Conservation (phyloP, 2,329 filamentous ascomycete species). For the Furcasterigmium furcatum region DNA sequence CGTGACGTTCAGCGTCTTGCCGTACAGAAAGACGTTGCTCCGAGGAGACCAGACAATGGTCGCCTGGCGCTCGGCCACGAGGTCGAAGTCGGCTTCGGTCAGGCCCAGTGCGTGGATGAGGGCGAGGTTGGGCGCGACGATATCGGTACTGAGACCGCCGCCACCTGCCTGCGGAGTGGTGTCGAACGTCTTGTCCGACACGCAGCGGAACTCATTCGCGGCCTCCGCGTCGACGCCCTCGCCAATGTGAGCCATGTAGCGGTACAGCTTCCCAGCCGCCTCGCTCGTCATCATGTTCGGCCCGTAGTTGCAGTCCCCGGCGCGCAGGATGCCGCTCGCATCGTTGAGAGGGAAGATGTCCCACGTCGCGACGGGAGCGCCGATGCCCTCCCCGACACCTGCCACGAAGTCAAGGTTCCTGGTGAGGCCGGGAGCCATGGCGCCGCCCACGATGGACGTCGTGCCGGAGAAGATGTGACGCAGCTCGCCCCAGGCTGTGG, state of each 20-base stretch:
- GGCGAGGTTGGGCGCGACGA: slow-evolving; percentile 19
- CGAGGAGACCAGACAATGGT: slow-evolving; percentile 23
- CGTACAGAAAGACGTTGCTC: slow-evolving; percentile 23
- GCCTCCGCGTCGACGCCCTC: slow-evolving; percentile 22
- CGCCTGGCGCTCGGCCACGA: slow-evolving; percentile 20
- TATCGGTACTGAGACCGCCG: slow-evolving; percentile 18
- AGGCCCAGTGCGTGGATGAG: slow-evolving; percentile 22
- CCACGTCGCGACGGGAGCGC: slow-evolving; percentile 10
- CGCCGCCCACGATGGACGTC: slow-evolving; percentile 21
- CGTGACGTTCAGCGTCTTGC: slow-evolving; percentile 20
- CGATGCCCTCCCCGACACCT: slow-evolving; percentile 17
- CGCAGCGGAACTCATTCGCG: slow-evolving; percentile 22
- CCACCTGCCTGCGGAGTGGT: slow-evolving; percentile 11
- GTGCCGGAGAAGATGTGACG: slow-evolving; percentile 25
- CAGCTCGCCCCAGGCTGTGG: slow-evolving; percentile 21
- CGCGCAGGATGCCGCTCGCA: slow-evolving; percentile 14
- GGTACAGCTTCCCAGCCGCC: slow-evolving; percentile 9
- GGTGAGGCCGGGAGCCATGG: slow-evolving; percentile 19
- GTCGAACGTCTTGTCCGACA: slow-evolving; percentile 19
- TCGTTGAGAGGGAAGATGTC: slow-evolving; percentile 23
- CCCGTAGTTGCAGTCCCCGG: slow-evolving; percentile 23
- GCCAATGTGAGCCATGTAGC: slow-evolving; percentile 21
- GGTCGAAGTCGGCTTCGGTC: slow-evolving; percentile 15
- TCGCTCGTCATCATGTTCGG: slow-evolving; percentile 11
- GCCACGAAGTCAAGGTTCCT: slow-evolving; percentile 21